phyloP scores from a whole-genome alignment of 176 grass and related monocot species.

The Avena eriantha region DNA sequence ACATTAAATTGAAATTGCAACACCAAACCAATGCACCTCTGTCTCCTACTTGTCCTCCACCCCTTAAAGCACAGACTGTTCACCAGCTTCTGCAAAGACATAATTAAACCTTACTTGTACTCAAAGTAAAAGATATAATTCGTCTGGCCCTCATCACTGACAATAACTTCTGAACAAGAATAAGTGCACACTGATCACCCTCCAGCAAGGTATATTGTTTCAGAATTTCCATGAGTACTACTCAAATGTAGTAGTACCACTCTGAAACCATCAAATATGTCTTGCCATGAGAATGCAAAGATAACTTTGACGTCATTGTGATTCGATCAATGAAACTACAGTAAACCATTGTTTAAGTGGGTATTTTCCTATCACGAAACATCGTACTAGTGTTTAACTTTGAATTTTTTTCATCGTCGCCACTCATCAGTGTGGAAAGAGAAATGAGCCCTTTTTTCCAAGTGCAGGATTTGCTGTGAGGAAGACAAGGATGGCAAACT shows the following conservation, averaged over 20 bases:
- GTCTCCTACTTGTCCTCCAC: conserved; percentile 16
- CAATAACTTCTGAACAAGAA: neutral
- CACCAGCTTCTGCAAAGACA: conserved; percentile 76
- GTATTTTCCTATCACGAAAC: neutral
- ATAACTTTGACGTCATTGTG: neutral
- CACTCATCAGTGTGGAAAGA: neutral
- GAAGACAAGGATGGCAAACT: conserved; percentile 20
- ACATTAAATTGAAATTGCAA: conserved; percentile 27
- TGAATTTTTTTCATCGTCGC: neutral
- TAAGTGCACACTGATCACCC: conserved; percentile 18
- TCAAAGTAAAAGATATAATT: conserved; percentile 42
- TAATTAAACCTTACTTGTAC: conserved; percentile 50
- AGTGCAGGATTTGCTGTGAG: neutral
- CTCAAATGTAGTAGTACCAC: neutral
- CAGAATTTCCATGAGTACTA: neutral
- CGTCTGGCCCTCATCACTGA: neutral
- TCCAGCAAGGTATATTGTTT: conserved; percentile 35
- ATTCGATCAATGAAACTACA: neutral
- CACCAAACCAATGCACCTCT: neutral
- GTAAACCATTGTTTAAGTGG: neutral
- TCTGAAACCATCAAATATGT: neutral
- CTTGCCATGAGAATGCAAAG: neutral
- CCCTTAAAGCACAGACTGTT: conserved; percentile 75
- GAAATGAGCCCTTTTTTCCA: conserved; percentile 8
- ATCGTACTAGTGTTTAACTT: neutral